These are phyloP conservation scores for Flaveria ramosissima DNA, from an alignment of 129 eudicot species.

Conservation along the genomic window DNA sequence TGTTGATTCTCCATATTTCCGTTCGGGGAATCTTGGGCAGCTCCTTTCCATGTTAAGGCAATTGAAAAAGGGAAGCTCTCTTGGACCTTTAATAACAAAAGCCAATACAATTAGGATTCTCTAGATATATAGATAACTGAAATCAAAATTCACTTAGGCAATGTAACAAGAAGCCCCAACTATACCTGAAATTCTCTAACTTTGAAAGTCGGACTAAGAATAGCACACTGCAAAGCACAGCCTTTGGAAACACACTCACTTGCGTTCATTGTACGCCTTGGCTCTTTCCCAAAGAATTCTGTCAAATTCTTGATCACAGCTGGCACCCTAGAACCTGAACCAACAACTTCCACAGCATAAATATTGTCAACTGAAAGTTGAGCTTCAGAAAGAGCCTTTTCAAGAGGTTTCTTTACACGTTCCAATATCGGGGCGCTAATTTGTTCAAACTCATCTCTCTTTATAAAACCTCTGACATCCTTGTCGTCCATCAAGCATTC, in stretches of 20 bases:
- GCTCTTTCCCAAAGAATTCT: slow-evolving; percentile 80
- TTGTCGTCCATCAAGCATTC: slow-evolving; percentile 90
- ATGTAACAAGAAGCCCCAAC: not conserved
- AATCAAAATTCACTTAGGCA: not conserved
- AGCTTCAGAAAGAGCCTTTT: slow-evolving; percentile 73
- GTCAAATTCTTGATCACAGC: slow-evolving; percentile 68
- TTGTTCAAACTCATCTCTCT: slow-evolving; percentile 82
- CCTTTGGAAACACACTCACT: slow-evolving; percentile 91
- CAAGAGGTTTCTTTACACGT: slow-evolving; percentile 79
- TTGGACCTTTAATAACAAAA: slow-evolving; percentile 52
- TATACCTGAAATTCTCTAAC: slow-evolving; percentile 77
- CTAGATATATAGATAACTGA: not conserved
- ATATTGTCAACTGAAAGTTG: slow-evolving; percentile 55
- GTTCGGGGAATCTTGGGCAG: slow-evolving; percentile 50
- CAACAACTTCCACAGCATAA: slow-evolving; percentile 80
- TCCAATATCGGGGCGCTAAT: slow-evolving; percentile 71
- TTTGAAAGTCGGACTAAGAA: slow-evolving; percentile 76
- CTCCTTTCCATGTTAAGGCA: slow-evolving; percentile 72
- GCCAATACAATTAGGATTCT: not conserved
- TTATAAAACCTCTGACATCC: slow-evolving; percentile 76
- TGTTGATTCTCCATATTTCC: slow-evolving; percentile 55
- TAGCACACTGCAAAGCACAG: slow-evolving; percentile 69
- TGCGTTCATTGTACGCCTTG: slow-evolving; percentile 85
- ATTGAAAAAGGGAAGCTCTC: slow-evolving; percentile 78
- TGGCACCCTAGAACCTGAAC: slow-evolving; percentile 84